A percentile compares a stretch with the other conserved stretches of the same genome.
Evolutionary conservation across 2,329 filamentous ascomycete genomes (phyloP).

Genomic region (Verticillium isaacii): DNA sequence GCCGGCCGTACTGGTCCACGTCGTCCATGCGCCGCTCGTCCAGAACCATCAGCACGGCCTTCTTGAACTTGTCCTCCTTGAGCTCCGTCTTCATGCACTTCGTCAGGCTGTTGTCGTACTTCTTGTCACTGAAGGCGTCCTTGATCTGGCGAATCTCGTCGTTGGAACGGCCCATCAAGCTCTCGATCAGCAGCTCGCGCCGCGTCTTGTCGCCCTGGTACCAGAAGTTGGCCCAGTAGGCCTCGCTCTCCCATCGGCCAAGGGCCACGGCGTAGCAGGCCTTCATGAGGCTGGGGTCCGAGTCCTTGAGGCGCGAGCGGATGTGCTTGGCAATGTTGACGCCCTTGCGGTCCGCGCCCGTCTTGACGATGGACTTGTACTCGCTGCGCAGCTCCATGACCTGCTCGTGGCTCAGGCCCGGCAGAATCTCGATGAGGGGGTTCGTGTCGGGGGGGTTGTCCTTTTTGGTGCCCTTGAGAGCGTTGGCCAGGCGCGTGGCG

Average conservation of each 20-base stretch:
- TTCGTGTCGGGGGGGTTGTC: constrained; percentile 56
- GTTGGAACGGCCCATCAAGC: constrained; percentile 85
- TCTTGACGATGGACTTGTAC: constrained; percentile 87
- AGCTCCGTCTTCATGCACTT: constrained; percentile 90
- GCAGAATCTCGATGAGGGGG: constrained; percentile 77
- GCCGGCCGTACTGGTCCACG: constrained; percentile 57
- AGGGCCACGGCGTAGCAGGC: constrained; percentile 86
- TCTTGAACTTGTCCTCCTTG: constrained; percentile 94
- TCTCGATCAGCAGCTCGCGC: constrained; percentile 87
- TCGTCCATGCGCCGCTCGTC: constrained; percentile 85
- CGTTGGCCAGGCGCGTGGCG: constrained; percentile 69
- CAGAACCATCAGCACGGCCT: constrained; percentile 76
- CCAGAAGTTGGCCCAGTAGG: constrained; percentile 98
- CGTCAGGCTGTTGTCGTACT: constrained; percentile 75
- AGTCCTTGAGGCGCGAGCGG: constrained; percentile 68
- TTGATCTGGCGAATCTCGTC: constrained; percentile 85
- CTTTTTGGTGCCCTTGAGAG: constrained; percentile 59
- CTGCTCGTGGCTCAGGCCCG: constrained; percentile 79
- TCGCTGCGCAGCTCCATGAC: constrained; percentile 79
- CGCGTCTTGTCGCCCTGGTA: constrained; percentile 84
- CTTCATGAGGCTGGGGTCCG: constrained; percentile 76
- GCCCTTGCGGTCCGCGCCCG: constrained; percentile 65
- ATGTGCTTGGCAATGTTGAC: constrained; percentile 86
- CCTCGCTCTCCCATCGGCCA: constrained; percentile 86
- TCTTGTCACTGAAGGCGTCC: constrained; percentile 83